Evolutionary conservation across 768 basidiomycete species (phyloP), one percentile per base, ranked within the genome.

Genomic region (Paxillus involutus): DNA sequence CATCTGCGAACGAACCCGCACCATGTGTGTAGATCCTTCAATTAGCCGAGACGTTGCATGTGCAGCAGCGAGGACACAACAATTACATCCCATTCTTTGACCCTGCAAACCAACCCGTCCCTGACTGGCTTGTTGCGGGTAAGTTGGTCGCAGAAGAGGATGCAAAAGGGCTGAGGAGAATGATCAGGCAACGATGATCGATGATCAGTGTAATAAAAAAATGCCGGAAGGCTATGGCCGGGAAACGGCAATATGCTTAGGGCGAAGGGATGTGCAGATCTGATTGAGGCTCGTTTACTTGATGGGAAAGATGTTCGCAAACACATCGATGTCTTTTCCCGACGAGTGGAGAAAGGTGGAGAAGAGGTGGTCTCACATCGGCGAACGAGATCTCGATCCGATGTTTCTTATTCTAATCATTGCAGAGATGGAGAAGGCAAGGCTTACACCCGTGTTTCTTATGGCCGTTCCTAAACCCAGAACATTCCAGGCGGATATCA

Each of bases 221-320:
- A 95, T 99, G 93, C 78, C 98, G 21, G 97, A 99, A 63, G 95
- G 97, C 0, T 97, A 97, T 63, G 97, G 98, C 69, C 98, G 94
- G 94, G 87, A 4, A 88, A 85, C 55, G 89, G 88, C 52, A 85
- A 87, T 66, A 76, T 87, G n/a, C 75, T 88, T 41, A 82, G 80
- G 11, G 75, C 79, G 16, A 78, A 81, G 62, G 88, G 88, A 11
- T 85, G 89, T 8, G n/a, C 91, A 37, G 96, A 98, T 66, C 80
- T 95, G 60, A 94, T 98, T 56, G 94, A 98, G 71, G 88, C 90
- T 21, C 77, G 94, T 58, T 71, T 99, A 44, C 69, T 91, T 41
- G 91, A 96, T 56, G 97, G 98, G 64, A 98, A 97, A 71, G 96
- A 98, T 68, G 74, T 98, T 12, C 86, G 91, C 36, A 96, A 96